A percentile compares a stretch with the other conserved stretches of the same genome.
Conservation (phyloP, 2,329 filamentous ascomycete species). For the Xylaria multiplex region DNA sequence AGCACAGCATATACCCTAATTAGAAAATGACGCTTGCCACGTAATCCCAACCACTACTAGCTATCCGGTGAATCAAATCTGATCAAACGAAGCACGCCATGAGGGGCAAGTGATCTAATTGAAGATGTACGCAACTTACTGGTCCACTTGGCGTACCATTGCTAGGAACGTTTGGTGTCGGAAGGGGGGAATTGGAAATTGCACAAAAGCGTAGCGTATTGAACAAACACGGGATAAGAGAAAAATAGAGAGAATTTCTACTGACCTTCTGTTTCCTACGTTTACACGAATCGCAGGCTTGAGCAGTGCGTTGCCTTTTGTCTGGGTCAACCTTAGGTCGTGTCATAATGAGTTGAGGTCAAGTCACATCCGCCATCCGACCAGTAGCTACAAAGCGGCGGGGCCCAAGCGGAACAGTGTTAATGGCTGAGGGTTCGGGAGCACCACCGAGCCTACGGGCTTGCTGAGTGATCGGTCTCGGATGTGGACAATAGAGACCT, state of each 20-base stretch:
- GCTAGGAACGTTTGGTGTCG: slow-evolving; percentile 13
- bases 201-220: slow-evolving; percentile 1
- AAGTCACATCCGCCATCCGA: slow-evolving; percentile 52
- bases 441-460: slow-evolving; percentile 47
- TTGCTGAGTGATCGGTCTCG: slow-evolving; percentile 46
- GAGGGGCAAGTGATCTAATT: slow-evolving; percentile 7
- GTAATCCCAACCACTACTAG: slow-evolving; percentile 3
- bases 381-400: slow-evolving; percentile 43
- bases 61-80: slow-evolving; percentile 7
- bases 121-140: slow-evolving; percentile 28
- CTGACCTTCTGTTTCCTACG: slow-evolving; percentile 74
- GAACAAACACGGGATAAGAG: neutral
- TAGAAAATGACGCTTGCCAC: neutral
- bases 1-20: slow-evolving; percentile 28
- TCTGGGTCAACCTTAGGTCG: slow-evolving; percentile 66
- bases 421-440: slow-evolving; percentile 42
- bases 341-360: slow-evolving; percentile 52
- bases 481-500: slow-evolving; percentile 46
- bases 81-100: slow-evolving; percentile 14
- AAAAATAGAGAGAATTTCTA: slow-evolving; percentile 20
- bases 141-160: slow-evolving; percentile 31
- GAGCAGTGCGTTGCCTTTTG: slow-evolving; percentile 70
- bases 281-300: slow-evolving; percentile 73
- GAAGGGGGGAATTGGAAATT: neutral
- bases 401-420: slow-evolving; percentile 43